Conservation (phyloP, 768 basidiomycete genomes). For the Dendrothele bispora region DNA sequence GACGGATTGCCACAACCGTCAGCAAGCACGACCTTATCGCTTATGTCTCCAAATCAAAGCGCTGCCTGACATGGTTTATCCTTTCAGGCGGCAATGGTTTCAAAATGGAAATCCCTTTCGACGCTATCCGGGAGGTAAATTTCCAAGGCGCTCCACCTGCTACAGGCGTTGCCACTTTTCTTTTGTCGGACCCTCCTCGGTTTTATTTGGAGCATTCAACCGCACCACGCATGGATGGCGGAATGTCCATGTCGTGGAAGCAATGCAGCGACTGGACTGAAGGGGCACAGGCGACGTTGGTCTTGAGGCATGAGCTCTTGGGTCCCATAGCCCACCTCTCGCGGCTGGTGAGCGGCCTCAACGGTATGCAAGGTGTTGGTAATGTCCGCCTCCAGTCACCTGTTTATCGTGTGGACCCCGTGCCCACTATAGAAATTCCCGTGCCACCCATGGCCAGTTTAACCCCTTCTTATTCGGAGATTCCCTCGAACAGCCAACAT, state of each 20-base stretch:
- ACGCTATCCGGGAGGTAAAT: conserved; percentile 55
- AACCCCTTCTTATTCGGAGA: too few species aligned
- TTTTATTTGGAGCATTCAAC: conserved; percentile 66
- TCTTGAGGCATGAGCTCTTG: conserved; percentile 63
- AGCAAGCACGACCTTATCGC: conserved; percentile 69
- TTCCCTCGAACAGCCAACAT: too few species aligned
- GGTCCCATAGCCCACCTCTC: conserved; percentile 63
- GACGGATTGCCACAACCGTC: conserved; percentile 59
- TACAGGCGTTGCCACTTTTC: conserved; percentile 59
- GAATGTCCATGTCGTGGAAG: conserved; percentile 52
- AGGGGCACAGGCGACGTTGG: conserved; percentile 61
- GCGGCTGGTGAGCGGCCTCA: conserved; percentile 52
- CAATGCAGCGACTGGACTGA: conserved; percentile 78
- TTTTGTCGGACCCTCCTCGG: conserved; percentile 63
- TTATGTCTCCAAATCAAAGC: conserved; percentile 68
- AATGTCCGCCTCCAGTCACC: conserved; percentile 38
- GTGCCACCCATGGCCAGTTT: conserved; percentile 36
- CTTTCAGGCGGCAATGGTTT: conserved; percentile 72
- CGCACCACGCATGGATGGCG: conserved; percentile 28
- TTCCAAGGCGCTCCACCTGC: conserved; percentile 56
- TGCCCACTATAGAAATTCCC: conserved; percentile 38
- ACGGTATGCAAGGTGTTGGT: conserved; percentile 26
- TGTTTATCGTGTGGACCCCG: conserved; percentile 29
- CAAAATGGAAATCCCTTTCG: conserved; percentile 84
- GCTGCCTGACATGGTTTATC: conserved; percentile 77